phyloP scores from a whole-genome alignment of 768 basidiomycete genomes.

The Macrolepiota dolichaula region DNA sequence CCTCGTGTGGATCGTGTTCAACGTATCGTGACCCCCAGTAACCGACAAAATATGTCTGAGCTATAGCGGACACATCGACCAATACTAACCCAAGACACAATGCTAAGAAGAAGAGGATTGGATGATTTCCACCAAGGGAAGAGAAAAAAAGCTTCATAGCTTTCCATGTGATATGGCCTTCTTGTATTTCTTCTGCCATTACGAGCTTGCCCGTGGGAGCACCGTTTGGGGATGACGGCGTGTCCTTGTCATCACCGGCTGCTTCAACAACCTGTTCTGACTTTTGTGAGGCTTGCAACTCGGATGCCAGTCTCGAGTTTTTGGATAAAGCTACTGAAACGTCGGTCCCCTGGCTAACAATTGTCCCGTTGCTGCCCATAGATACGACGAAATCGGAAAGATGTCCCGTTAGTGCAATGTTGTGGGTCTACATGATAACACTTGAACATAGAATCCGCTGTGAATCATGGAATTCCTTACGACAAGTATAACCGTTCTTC shows the following conservation, averaged over 20 bases:
- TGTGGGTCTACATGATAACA: slow-evolving; percentile 35
- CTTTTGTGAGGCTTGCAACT: slow-evolving; percentile 23
- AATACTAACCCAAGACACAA: slow-evolving; percentile 21
- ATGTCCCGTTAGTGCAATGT: slow-evolving; percentile 48
- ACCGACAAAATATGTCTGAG: slow-evolving; percentile 37
- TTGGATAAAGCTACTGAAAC: slow-evolving; percentile 44
- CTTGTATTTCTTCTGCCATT: slow-evolving; percentile 53
- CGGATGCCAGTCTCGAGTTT: slow-evolving; percentile 28
- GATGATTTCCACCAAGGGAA: slow-evolving; percentile 29
- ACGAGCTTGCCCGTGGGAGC: slow-evolving; percentile 48
- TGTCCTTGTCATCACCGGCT: slow-evolving; percentile 18
- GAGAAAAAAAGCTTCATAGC: slow-evolving; percentile 35
- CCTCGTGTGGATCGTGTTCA: slow-evolving; percentile 16
- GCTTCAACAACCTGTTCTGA: slow-evolving; percentile 23
- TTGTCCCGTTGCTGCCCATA: slow-evolving; percentile 48
- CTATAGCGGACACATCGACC: slow-evolving; percentile 18
- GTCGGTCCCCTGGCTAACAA: slow-evolving; percentile 43
- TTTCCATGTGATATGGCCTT: slow-evolving; percentile 52
- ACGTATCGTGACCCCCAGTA: slow-evolving; percentile 44
- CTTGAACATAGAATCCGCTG: neutral
- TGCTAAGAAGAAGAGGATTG: slow-evolving; percentile 27
- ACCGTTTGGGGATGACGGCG: slow-evolving; percentile 9
- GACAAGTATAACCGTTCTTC: slow-evolving; percentile 82
- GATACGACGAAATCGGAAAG: slow-evolving; percentile 58
- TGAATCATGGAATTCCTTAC: slow-evolving; percentile 27